Conservation (phyloP, 1,139 yeast genomes). For the Nakaseomyces sp. region DNA sequence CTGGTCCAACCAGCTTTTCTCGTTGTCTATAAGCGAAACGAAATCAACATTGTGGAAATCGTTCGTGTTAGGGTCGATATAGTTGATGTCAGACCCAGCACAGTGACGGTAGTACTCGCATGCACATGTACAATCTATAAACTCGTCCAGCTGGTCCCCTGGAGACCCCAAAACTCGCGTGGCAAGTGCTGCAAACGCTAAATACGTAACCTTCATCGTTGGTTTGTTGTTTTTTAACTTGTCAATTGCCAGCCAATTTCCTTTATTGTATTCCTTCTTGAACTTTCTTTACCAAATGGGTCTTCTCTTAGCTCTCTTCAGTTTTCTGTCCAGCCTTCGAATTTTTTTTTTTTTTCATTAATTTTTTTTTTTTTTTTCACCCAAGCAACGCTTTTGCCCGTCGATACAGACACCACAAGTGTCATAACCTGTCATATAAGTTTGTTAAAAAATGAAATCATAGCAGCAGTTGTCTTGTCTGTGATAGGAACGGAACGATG, state of each 20-base stretch:
- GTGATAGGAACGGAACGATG: background rate
- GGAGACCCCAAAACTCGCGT: constrained; percentile 41
- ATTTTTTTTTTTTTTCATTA: too few relatives aligned
- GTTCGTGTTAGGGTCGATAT: constrained; percentile 21
- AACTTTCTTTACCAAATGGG: too few relatives aligned
- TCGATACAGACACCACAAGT: background rate
- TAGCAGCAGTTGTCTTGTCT: background rate
- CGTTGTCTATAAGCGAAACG: constrained; percentile 8
- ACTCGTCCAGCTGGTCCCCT: constrained; percentile 72
- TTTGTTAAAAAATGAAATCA: too few relatives aligned
- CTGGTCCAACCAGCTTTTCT: constrained; percentile 12
- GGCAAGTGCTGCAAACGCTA: background rate
- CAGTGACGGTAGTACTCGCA: constrained; percentile 41
- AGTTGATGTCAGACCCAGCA: constrained; percentile 20
- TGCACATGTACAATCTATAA: constrained; percentile 52
- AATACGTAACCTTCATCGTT: background rate
- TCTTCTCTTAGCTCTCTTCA: too few relatives aligned
- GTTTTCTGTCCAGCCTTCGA: too few relatives aligned
- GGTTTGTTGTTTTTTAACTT: background rate
- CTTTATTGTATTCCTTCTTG: too few relatives aligned
- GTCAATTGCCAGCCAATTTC: too few relatives aligned
- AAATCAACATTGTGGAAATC: constrained; percentile 32
- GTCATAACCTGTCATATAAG: too few relatives aligned
- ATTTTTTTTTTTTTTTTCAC: too few relatives aligned
- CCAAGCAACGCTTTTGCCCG: background rate